phyloP scores from a whole-genome alignment of 2,329 filamentous ascomycete species.

The Aspergillus fumigatiaffinis region DNA sequence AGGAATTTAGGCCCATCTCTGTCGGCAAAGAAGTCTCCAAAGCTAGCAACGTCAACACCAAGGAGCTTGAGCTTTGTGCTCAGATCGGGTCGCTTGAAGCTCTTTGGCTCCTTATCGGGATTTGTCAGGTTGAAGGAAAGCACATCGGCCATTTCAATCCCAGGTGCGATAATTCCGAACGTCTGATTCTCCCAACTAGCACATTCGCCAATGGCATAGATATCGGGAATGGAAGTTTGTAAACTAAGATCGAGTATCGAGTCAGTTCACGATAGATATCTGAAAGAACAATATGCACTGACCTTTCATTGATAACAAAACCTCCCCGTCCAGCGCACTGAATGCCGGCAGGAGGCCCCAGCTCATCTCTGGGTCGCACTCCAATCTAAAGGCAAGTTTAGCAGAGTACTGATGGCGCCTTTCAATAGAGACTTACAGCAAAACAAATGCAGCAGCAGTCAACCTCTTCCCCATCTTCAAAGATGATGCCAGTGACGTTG shows the following conservation, averaged over 20 bases:
- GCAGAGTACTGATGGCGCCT: background rate
- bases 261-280: background rate
- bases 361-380: conserved; percentile 73
- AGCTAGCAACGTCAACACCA: conserved; percentile 86
- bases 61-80: conserved; percentile 90
- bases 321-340: conserved; percentile 68
- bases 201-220: conserved; percentile 89
- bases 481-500: conserved; percentile 67
- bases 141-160: conserved; percentile 89
- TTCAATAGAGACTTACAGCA: conserved; percentile 48
- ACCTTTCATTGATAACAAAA: conserved; percentile 55
- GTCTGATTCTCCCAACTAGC: conserved; percentile 85
- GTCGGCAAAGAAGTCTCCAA: conserved; percentile 91
- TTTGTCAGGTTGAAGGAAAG: conserved; percentile 88
- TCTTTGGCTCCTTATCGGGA: conserved; percentile 63
- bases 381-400: conserved; percentile 56
- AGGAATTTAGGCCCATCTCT: conserved; percentile 73
- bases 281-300: conserved; percentile 1
- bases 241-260: conserved; percentile 38
- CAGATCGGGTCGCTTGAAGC: conserved; percentile 77
- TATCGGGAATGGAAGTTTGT: conserved; percentile 64
- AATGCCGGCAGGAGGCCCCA: conserved; percentile 67
- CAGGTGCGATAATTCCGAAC: conserved; percentile 83
- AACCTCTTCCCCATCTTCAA: conserved; percentile 76
- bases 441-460: conserved; percentile 81